Evolutionary conservation across 495 filamentous ascomycete genomes (phyloP).

Genomic region (Neurospora sp.): DNA sequence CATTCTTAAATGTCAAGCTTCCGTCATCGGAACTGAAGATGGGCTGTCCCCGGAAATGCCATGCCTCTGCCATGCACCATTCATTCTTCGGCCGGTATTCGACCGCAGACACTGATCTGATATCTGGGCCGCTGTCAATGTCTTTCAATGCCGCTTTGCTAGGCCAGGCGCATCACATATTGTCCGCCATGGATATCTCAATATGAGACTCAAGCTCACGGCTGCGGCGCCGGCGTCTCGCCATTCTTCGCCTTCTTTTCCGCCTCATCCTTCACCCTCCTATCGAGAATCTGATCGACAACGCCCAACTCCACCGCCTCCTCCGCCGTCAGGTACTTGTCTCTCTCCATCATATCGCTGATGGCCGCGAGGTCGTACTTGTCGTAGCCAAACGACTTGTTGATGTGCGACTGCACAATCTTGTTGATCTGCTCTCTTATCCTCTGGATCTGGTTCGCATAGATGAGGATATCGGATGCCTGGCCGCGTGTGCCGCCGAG

Average conservation of each 20-base stretch:
- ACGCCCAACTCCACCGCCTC: slow-evolving; percentile 86
- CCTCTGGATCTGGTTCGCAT: slow-evolving; percentile 91
- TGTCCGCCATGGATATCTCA: not conserved
- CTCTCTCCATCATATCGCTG: slow-evolving; percentile 91
- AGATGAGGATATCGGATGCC: slow-evolving; percentile 87
- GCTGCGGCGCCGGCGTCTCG: slow-evolving; percentile 12
- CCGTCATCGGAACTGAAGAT: slow-evolving; percentile 6
- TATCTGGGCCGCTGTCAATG: not conserved
- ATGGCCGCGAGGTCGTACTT: slow-evolving; percentile 61
- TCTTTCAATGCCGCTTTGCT: not conserved
- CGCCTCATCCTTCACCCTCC: slow-evolving; percentile 27
- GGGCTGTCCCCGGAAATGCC: not conserved
- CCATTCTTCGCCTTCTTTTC: slow-evolving; percentile 10
- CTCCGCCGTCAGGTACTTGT: slow-evolving; percentile 82
- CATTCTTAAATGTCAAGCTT: not conserved
- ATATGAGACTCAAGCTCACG: slow-evolving; percentile 4
- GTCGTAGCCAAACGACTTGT: slow-evolving; percentile 51
- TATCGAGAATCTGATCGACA: slow-evolving; percentile 73
- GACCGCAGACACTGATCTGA: not conserved
- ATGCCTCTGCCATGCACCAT: not conserved
- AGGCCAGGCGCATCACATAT: not conserved
- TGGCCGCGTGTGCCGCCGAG: slow-evolving; percentile 85
- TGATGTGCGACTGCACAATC: slow-evolving; percentile 82
- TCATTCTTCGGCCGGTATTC: not conserved
- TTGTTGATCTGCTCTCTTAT: slow-evolving; percentile 76